Percentiles rank a stretch among this genome's conserved stretches.
Evolutionary conservation across 2,329 filamentous ascomycete genomes (phyloP).

Genomic region (Monosporascus ibericus): DNA sequence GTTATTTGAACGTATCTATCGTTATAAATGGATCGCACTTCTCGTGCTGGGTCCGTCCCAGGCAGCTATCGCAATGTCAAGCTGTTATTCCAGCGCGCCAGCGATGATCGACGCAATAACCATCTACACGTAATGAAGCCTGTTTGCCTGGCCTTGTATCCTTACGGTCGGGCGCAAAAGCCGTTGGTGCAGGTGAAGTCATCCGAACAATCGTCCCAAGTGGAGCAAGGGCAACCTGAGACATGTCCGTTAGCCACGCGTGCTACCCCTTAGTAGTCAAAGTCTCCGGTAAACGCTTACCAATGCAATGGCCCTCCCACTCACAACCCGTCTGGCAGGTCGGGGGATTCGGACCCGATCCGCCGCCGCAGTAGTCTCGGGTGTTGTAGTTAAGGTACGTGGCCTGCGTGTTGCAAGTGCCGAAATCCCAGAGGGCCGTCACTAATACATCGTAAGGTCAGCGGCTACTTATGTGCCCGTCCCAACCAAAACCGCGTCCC

Average conservation of each 20-base stretch:
- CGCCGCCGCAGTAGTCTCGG: slow-evolving; percentile 7
- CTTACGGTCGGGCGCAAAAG: slow-evolving; percentile 2
- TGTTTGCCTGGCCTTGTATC: too few relatives aligned
- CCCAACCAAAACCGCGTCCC: not conserved
- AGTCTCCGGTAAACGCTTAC: not conserved
- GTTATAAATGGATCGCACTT: too few relatives aligned
- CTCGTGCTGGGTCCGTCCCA: too few relatives aligned
- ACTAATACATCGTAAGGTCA: slow-evolving; percentile 1
- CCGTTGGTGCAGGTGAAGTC: slow-evolving; percentile 13
- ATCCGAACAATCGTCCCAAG: slow-evolving; percentile 13
- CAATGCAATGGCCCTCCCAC: slow-evolving; percentile 13
- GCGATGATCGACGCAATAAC: too few relatives aligned
- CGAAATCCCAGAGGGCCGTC: slow-evolving; percentile 15
- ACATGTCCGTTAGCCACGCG: not conserved
- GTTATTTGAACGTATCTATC: too few relatives aligned
- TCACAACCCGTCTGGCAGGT: slow-evolving; percentile 14
- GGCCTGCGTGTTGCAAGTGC: slow-evolving; percentile 17
- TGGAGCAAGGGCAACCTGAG: slow-evolving; percentile 12
- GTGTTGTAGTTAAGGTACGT: slow-evolving; percentile 13
- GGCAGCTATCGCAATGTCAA: too few relatives aligned
- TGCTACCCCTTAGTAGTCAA: not conserved
- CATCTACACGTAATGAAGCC: too few relatives aligned
- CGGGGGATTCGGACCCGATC: not conserved
- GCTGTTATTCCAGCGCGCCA: too few relatives aligned
- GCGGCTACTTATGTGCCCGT: too few relatives aligned